Evolutionary conservation across 2,329 filamentous ascomycete species (phyloP).

Genomic region (Pleurostoma richardsiae): DNA sequence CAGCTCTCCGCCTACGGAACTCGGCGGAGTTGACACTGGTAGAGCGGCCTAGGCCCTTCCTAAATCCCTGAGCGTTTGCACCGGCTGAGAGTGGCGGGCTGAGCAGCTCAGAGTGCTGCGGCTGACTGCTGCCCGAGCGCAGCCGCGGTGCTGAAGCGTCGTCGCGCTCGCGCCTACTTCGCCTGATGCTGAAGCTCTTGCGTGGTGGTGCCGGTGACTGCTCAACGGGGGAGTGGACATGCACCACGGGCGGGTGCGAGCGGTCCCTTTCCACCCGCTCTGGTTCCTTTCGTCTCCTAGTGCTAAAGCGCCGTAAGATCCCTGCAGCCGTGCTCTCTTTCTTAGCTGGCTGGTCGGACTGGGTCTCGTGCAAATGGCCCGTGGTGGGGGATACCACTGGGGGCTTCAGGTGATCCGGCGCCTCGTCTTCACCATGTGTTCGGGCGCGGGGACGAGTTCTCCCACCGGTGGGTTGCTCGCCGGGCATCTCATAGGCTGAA

Average conservation of each 20-base stretch:
- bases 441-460: conserved; percentile 79
- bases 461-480: conserved; percentile 80
- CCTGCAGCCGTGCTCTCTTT: conserved; percentile 86
- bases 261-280: conserved; percentile 58
- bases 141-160: conserved; percentile 40
- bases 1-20: conserved; percentile 57
- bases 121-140: conserved; percentile 57
- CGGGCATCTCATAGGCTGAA: conserved; percentile 78
- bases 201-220: conserved; percentile 54
- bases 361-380: conserved; percentile 48
- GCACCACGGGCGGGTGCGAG: conserved; percentile 67
- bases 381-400: conserved; percentile 47
- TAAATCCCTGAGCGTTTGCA: conserved; percentile 48
- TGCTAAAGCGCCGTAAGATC: conserved; percentile 85
- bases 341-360: conserved; percentile 58
- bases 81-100: conserved; percentile 65
- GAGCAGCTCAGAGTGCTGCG: conserved; percentile 73
- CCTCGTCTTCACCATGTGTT: conserved; percentile 92
- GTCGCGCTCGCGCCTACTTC: conserved; percentile 48
- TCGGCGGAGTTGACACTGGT: conserved; percentile 91
- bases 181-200: conserved; percentile 84
- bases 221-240: conserved; percentile 74
- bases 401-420: conserved; percentile 67
- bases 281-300: conserved; percentile 67
- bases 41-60: conserved; percentile 73